These are phyloP conservation scores for Podosphaera fusca DNA, from an alignment of 2,329 filamentous ascomycete genomes.

Conservation along the genomic window DNA sequence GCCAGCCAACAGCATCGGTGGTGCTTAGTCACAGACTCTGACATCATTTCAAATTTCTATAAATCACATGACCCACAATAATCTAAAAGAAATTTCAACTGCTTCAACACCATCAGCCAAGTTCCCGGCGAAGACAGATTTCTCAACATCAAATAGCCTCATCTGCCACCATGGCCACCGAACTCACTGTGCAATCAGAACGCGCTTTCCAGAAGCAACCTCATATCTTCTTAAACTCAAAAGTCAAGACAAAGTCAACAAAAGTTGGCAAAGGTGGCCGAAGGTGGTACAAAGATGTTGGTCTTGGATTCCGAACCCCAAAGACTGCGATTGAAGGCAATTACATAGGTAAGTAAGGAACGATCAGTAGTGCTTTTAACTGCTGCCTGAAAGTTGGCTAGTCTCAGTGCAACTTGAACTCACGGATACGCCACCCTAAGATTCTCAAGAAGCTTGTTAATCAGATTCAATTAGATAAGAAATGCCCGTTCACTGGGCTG, in stretches of 20 bases:
- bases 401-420: too few species aligned
- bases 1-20: too few species aligned
- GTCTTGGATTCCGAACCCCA: constrained; percentile 96
- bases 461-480: constrained; percentile 54
- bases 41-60: background rate
- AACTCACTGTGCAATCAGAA: constrained; percentile 99
- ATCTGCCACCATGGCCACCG: constrained; percentile 56
- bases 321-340: constrained; percentile 95
- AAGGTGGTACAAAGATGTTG: constrained; percentile 99
- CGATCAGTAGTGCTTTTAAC: too few species aligned
- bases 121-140: too few species aligned
- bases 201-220: constrained; percentile 99
- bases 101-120: background rate
- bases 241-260: constrained; percentile 66
- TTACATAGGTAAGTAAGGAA: constrained; percentile 75
- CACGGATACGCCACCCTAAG: too few species aligned
- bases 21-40: too few species aligned
- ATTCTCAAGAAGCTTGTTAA: too few species aligned
- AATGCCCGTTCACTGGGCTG: constrained; percentile 98
- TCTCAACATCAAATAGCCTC: constrained; percentile 3
- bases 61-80: constrained; percentile 7
- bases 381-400: too few species aligned
- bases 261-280: constrained; percentile 73
- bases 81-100: constrained; percentile 8
- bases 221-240: constrained; percentile 98